phyloP scores from a whole-genome alignment of 78 protist species.

The Protostelium mycophagum region DNA sequence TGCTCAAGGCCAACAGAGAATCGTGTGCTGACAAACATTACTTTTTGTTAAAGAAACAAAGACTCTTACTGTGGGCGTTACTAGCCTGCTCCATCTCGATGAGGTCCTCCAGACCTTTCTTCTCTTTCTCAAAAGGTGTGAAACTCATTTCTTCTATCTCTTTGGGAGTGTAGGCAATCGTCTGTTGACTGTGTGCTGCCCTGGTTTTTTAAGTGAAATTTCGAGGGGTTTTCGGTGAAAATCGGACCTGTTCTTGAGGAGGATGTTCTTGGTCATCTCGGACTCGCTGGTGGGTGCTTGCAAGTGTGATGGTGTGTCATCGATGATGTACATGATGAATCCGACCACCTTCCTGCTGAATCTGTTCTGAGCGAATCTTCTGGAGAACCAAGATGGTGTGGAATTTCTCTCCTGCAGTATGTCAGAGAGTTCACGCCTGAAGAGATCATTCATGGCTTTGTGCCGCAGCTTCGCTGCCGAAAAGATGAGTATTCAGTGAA shows the following conservation, averaged over 20 bases:
- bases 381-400: not conserved
- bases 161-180: not conserved
- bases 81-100: not conserved
- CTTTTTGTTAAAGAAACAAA: not conserved
- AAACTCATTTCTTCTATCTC: not conserved
- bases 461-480: not conserved
- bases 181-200: not conserved
- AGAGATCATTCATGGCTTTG: no score
- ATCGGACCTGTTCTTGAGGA: not conserved
- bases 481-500: not conserved
- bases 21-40: not conserved
- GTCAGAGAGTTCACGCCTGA: no score
- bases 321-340: not conserved
- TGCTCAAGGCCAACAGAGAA: not conserved
- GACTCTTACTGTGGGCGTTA: not conserved
- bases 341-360: not conserved
- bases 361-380: not conserved
- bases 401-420: not conserved
- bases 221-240: not conserved
- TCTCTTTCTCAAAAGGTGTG: not conserved
- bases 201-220: not conserved
- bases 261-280: not conserved
- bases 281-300: not conserved
- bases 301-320: not conserved
- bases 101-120: not conserved